Conservation (phyloP, 1,284 basidiomycete genomes). For the Tilletia setariae region DNA sequence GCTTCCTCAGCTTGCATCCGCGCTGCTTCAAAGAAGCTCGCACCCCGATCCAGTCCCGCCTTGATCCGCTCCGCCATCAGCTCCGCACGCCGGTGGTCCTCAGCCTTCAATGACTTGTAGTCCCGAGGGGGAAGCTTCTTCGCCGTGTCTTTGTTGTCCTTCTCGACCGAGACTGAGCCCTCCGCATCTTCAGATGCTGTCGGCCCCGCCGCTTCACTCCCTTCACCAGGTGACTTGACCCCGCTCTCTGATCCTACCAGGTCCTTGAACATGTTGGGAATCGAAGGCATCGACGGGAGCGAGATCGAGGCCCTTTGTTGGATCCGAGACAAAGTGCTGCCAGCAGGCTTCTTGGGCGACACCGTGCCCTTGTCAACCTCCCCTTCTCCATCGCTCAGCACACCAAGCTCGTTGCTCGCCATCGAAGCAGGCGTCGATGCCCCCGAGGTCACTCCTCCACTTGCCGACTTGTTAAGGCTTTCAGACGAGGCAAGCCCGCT, state of each 20-base stretch:
- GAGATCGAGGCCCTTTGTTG: not conserved
- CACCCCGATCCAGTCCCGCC: not conserved
- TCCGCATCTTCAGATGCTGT: not conserved
- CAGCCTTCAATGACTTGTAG: conserved; percentile 4
- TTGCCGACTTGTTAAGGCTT: too few relatives aligned
- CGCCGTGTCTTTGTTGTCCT: not conserved
- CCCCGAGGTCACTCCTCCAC: too few relatives aligned
- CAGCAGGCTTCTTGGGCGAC: too few relatives aligned
- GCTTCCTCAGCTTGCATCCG: not conserved
- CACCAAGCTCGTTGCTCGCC: not conserved
- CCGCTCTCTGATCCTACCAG: not conserved
- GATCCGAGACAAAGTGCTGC: not conserved
- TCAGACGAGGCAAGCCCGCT: too few relatives aligned
- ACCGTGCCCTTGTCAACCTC: not conserved
- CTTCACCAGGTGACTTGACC: not conserved
- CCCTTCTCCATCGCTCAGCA: not conserved
- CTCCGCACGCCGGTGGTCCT: not conserved
- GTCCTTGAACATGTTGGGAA: conserved; percentile 10
- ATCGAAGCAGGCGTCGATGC: not conserved
- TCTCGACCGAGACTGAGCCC: not conserved
- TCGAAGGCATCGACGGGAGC: not conserved
- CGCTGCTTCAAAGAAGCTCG: not conserved
- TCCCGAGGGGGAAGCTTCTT: not conserved
- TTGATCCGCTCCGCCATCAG: not conserved
- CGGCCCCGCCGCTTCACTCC: not conserved